A percentile compares a stretch with the other conserved stretches of the same genome.
Evolutionary conservation across 352 stramenopile species (phyloP).

Genomic region (Aphanomyces invadans): DNA sequence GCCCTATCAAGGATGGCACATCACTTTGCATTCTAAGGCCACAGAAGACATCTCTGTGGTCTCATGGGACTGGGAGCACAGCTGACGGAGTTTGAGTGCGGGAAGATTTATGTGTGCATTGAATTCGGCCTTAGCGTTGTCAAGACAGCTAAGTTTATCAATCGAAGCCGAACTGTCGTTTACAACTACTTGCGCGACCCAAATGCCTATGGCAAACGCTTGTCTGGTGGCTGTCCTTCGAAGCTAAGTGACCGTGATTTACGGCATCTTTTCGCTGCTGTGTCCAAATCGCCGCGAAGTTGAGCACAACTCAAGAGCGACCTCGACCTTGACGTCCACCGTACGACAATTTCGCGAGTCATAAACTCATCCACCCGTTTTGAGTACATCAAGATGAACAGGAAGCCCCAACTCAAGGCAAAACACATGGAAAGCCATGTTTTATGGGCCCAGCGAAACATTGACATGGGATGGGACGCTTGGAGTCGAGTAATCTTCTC

Average conservation of each 20-base stretch:
- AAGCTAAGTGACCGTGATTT: too few relatives aligned
- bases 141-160: too few relatives aligned
- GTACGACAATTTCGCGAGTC: background rate
- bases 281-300: too few relatives aligned
- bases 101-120: too few relatives aligned
- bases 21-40: background rate
- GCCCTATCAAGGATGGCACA: background rate
- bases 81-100: background rate
- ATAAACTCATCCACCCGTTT: background rate
- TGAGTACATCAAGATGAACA: constrained; percentile 1
- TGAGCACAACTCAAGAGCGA: background rate
- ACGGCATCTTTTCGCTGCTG: too few relatives aligned
- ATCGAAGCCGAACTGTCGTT: too few relatives aligned
- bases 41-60: background rate
- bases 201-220: too few relatives aligned
- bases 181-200: too few relatives aligned
- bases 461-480: too few relatives aligned
- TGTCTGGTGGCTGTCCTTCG: too few relatives aligned
- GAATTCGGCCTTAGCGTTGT: too few relatives aligned
- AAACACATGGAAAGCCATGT: background rate
- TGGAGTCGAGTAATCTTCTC: background rate
- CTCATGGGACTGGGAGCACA: background rate
- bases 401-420: background rate
- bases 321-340: background rate
- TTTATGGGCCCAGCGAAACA: background rate